Base-by-base conservation (phyloP, 192 early-diverging fungal genomes). In the Backusella morwellensis region DNA sequence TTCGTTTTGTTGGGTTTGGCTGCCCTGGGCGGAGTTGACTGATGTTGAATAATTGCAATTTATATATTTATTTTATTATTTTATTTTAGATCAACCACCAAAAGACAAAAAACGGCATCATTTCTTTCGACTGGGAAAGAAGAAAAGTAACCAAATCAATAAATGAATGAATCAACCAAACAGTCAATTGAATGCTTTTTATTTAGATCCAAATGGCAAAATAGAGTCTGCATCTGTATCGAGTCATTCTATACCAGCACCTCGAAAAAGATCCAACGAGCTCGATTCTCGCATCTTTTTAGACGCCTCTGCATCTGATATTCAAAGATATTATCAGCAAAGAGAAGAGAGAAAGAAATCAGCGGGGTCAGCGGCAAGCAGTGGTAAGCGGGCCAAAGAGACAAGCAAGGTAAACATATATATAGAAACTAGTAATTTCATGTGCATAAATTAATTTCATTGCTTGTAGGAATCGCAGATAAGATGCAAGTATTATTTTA, bases 81-180 rank as follows among this genome's bases (percentile, higher is more conserved):
- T 70, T 71, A 23, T 40, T 71, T 26, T 71, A 72, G 70, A 72
- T 72, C 73, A 56, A 66, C 74, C 56, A 17, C 41, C 42, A 19
- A 75, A 67, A 67, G 59, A 68, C 4, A 80, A 80, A 41, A 80
- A 80, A 17, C 50, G 78, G 7, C 66, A 80, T 38, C 29, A 66
- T 17, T 75, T 75, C 21, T 80, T 80, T 50, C 73, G 78, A 40
- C 68, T 80, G n/a, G 78, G 78, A 21, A 80, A 80, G 66, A 80
- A 75, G 69, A 80, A 80, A 54, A 75, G 78, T 80, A 72, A 68
- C 26, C 12, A 19, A 17, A 23, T 32, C 29, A 2, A 66, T 44
- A 17, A 40, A 21, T 19, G 4, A 9, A 29, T 3, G 32, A 40
- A 66, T 26, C 34, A 5, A 17, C n/a, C 9, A 14, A 6, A 34